These are phyloP conservation scores for Tubosaeta sp. DNA, from an alignment of 768 basidiomycete species.

Conservation along the genomic window DNA sequence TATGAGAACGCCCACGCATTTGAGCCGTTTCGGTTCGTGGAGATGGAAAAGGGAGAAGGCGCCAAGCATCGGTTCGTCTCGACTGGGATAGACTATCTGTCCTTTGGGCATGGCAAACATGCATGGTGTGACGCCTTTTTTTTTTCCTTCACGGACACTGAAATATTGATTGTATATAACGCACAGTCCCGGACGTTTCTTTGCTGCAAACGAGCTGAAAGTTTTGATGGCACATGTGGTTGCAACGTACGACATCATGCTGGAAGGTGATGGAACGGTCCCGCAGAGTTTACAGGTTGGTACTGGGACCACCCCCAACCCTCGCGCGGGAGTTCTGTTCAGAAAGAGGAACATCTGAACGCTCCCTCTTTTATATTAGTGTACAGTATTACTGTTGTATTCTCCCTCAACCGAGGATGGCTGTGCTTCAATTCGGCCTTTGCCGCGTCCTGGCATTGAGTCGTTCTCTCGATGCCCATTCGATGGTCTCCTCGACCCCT, in stretches of 20 bases:
- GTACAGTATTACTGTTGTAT: no score
- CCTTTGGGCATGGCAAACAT: not conserved
- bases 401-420: not conserved
- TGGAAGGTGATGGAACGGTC: not conserved
- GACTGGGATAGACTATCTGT: not conserved
- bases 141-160: not conserved
- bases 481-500: conserved; percentile 1
- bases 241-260: not conserved
- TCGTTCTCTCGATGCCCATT: not conserved
- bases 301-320: not conserved
- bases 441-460: not conserved
- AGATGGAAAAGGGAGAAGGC: conserved; percentile 4
- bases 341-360: not conserved
- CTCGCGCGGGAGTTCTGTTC: not conserved
- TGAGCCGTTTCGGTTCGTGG: conserved; percentile 36
- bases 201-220: not conserved
- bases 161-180: no score
- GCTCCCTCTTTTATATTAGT: not conserved
- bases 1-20: conserved; percentile 31
- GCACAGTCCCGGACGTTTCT: not conserved
- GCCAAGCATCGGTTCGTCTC: not conserved
- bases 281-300: not conserved
- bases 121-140: not conserved
- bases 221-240: not conserved
- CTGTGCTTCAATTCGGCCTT: not conserved